Evolutionary conservation across 2,329 filamentous ascomycete genomes (phyloP).

Genomic region (Dactylellina cionopaga): DNA sequence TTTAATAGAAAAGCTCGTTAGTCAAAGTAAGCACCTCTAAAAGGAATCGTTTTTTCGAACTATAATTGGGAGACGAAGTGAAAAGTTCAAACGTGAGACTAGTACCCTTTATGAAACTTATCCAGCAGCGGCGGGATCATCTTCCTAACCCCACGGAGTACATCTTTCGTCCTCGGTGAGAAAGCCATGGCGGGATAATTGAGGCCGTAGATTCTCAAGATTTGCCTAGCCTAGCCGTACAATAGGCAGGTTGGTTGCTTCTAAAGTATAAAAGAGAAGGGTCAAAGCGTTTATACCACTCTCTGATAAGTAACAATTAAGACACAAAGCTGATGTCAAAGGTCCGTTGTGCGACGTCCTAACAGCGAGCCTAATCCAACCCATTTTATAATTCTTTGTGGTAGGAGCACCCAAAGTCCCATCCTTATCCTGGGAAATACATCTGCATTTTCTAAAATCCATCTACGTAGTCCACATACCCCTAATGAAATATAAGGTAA

Average conservation of each 20-base stretch:
- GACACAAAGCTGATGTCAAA: slow-evolving; percentile 24
- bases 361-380: background rate
- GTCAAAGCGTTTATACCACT: too few relatives aligned
- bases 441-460: slow-evolving; percentile 19
- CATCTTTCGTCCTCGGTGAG: slow-evolving; percentile 71
- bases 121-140: slow-evolving; percentile 95
- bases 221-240: too few relatives aligned
- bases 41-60: background rate
- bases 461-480: slow-evolving; percentile 25
- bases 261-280: too few relatives aligned
- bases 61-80: background rate
- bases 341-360: slow-evolving; percentile 9
- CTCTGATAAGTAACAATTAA: too few relatives aligned
- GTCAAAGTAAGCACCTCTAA: too few relatives aligned
- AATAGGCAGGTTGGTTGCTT: too few relatives aligned
- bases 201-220: too few relatives aligned
- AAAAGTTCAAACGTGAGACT: slow-evolving; percentile 16
- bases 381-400: too few relatives aligned
- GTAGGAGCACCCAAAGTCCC: too few relatives aligned
- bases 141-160: slow-evolving; percentile 82
- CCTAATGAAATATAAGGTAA: background rate
- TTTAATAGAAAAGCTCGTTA: background rate
- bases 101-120: slow-evolving; percentile 90
- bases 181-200: background rate
- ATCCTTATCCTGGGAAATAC: background rate